Percentiles rank a stretch among this genome's conserved stretches.
These are phyloP conservation scores for Cenchrus purpureus DNA, from an alignment of 176 grass and related monocot species.

Conservation along the genomic window DNA sequence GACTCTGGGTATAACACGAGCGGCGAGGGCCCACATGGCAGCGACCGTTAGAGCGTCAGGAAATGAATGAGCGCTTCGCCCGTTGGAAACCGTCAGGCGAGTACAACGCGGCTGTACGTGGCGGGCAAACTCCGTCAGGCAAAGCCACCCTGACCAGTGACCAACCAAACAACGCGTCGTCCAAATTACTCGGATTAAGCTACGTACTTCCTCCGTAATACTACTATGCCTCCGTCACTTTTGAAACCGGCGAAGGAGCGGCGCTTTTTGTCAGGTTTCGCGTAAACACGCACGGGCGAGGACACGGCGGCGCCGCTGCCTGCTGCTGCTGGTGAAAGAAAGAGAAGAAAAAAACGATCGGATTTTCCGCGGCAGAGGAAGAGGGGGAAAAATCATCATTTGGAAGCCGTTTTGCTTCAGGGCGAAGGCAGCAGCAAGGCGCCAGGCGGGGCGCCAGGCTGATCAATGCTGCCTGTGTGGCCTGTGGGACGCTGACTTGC, in stretches of 20 bases:
- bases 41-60: background rate
- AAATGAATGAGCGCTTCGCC: background rate
- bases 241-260: background rate
- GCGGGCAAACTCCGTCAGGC: background rate
- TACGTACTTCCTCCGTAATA: no score
- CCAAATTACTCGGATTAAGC: background rate
- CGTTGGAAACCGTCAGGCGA: slow-evolving; percentile 8
- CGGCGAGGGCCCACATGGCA: background rate
- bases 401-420: background rate
- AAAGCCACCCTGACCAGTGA: no score
- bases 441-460: background rate
- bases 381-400: no score
- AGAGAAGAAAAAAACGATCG: background rate
- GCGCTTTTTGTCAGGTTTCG: background rate
- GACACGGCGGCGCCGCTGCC: no score
- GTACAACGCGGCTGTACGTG: background rate
- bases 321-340: background rate
- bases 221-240: background rate
- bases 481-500: background rate
- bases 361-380: background rate
- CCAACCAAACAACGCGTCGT: background rate
- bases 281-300: background rate
- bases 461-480: background rate
- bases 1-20: background rate
- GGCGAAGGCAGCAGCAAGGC: background rate